These are phyloP conservation scores for Candida sanyaensis DNA, from an alignment of 1,139 yeast genomes.

Conservation along the genomic window DNA sequence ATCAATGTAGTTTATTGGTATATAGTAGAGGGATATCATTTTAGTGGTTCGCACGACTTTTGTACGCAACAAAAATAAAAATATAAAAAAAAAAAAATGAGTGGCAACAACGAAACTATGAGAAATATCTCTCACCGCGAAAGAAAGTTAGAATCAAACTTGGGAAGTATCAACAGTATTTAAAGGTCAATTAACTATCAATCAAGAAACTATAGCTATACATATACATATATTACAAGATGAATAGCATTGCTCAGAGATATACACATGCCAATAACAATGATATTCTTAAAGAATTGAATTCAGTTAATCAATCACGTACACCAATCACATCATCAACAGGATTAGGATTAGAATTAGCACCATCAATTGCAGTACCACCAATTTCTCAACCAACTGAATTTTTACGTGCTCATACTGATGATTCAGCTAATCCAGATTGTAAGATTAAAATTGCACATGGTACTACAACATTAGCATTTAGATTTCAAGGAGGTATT, in stretches of 20 bases:
- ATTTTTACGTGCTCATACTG: slow-evolving; percentile 96
- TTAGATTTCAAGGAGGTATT: slow-evolving; percentile 94
- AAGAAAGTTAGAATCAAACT: not conserved
- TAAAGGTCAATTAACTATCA: not conserved
- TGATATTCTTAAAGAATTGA: slow-evolving; percentile 30
- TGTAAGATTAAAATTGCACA: slow-evolving; percentile 96
- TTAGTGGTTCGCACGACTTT: not conserved
- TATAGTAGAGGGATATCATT: not conserved
- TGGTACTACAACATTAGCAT: slow-evolving; percentile 97
- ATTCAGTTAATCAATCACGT: slow-evolving; percentile 24
- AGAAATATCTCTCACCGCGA: not conserved
- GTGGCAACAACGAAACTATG: slow-evolving; percentile 1
- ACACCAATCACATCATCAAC: slow-evolving; percentile 19
- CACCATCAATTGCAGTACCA: slow-evolving; percentile 75
- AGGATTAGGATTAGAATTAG: slow-evolving; percentile 34
- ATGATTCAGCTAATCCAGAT: slow-evolving; percentile 88
- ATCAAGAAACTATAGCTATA: not conserved
- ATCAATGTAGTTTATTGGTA: not conserved
- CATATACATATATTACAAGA: slow-evolving; percentile 12
- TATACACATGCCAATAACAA: slow-evolving; percentile 35
- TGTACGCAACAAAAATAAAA: not conserved
- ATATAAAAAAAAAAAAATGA: too few species aligned
- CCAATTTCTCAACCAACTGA: slow-evolving; percentile 93
- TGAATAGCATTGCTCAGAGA: slow-evolving; percentile 46
- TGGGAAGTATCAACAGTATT: not conserved